Conservation (phyloP, 139 green algal species). For the Volvox africanus region DNA sequence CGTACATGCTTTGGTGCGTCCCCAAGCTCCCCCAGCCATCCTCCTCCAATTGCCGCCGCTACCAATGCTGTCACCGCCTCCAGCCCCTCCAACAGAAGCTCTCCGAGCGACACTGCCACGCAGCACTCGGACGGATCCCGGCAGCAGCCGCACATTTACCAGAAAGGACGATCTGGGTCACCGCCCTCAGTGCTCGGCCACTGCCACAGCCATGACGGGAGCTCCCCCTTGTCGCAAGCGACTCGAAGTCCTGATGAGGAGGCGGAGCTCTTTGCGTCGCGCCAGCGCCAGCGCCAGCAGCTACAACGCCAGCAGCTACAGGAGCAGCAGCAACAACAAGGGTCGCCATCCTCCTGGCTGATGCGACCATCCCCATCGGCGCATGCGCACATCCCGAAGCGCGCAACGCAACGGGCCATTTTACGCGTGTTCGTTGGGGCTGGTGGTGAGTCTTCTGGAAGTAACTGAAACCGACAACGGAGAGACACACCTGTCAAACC, state of each 20-base stretch:
- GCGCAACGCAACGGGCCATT: not conserved
- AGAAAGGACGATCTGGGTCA: not conserved
- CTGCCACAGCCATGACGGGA: not conserved
- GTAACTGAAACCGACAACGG: conserved; percentile 9
- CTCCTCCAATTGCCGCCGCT: too few species aligned
- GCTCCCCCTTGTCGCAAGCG: not conserved
- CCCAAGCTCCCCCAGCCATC: too few species aligned
- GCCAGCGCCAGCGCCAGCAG: not conserved
- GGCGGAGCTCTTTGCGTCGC: not conserved
- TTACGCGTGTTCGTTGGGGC: conserved; percentile 26
- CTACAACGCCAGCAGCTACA: not conserved
- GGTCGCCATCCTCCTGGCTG: not conserved
- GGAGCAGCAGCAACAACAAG: conserved; percentile 2
- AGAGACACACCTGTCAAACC: not conserved
- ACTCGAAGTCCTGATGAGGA: not conserved
- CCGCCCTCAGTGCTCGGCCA: not conserved
- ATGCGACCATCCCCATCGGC: not conserved
- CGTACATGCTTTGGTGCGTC: too few species aligned
- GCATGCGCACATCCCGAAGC: not conserved
- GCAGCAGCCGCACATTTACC: not conserved
- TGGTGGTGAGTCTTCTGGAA: not conserved
- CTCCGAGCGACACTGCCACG: not conserved
- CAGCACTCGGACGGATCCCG: too few species aligned
- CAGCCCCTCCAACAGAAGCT: not conserved
- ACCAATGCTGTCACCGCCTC: too few species aligned